phyloP scores from a whole-genome alignment of 164 flowering plant genomes.

The Akebia trifoliata region DNA sequence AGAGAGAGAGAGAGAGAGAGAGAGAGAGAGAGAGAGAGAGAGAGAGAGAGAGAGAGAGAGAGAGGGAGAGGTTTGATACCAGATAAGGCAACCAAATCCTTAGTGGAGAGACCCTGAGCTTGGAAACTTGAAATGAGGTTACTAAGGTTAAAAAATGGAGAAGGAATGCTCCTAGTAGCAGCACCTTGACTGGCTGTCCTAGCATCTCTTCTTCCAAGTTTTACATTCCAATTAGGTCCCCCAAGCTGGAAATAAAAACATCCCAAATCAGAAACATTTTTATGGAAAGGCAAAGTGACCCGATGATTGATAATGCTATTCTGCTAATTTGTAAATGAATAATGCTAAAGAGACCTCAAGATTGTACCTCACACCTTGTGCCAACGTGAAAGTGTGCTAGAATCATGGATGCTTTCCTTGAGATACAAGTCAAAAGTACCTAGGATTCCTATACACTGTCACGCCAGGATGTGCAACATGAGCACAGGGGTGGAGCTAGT shows the following conservation, averaged over 20 bases:
- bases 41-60: no score
- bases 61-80: conserved; percentile 15
- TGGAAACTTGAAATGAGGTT: conserved; percentile 30
- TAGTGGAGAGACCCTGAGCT: conserved; percentile 34
- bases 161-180: conserved; percentile 42
- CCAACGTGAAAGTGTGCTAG: no score
- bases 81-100: conserved; percentile 47
- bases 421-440: no score
- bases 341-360: no score
- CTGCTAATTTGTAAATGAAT: no score
- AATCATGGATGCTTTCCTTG: no score
- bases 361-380: no score
- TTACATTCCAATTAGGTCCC: conserved; percentile 43
- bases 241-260: conserved; percentile 29
- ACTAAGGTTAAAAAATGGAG: conserved; percentile 30
- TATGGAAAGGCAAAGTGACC: no score
- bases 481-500: no score
- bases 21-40: not conserved
- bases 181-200: conserved; percentile 38
- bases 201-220: conserved; percentile 46
- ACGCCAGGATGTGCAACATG: no score
- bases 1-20: not conserved
- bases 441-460: no score
- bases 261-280: not conserved
- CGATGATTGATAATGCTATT: no score